Conservation (phyloP, 2,329 filamentous ascomycete genomes). For the Ascochyta rabiei region DNA sequence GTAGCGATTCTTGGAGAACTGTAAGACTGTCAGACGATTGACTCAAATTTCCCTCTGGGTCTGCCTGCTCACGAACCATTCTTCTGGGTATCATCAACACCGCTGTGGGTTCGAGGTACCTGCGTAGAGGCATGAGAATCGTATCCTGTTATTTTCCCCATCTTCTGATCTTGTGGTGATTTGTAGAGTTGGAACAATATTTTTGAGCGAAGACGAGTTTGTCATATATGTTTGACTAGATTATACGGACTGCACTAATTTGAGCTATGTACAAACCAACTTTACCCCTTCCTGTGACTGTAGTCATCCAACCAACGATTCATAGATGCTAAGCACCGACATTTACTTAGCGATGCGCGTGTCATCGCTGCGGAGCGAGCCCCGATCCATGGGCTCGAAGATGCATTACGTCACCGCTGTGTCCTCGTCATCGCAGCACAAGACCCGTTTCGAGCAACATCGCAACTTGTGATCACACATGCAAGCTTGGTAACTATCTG, state of each 20-base stretch:
- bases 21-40: not conserved
- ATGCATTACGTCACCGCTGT: slow-evolving; percentile 10
- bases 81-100: slow-evolving; percentile 10
- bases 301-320: slow-evolving; percentile 14
- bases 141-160: slow-evolving; percentile 14
- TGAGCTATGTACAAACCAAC: not conserved
- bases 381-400: not conserved
- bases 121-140: slow-evolving; percentile 10
- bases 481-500: too few species aligned
- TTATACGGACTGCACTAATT: not conserved
- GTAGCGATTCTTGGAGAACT: slow-evolving; percentile 19
- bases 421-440: not conserved
- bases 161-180: not conserved
- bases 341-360: not conserved
- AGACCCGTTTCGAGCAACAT: not conserved
- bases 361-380: not conserved
- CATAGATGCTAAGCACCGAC: not conserved
- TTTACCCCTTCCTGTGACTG: slow-evolving; percentile 3
- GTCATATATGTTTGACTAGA: too few species aligned
- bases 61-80: slow-evolving; percentile 2
- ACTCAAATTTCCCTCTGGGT: not conserved
- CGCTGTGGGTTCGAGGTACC: slow-evolving; percentile 11
- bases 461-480: too few species aligned
- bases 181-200: not conserved
- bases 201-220: too few species aligned